Evolutionary conservation across 345 rosid species (phyloP).

Genomic region (Aquilaria sinensis): DNA sequence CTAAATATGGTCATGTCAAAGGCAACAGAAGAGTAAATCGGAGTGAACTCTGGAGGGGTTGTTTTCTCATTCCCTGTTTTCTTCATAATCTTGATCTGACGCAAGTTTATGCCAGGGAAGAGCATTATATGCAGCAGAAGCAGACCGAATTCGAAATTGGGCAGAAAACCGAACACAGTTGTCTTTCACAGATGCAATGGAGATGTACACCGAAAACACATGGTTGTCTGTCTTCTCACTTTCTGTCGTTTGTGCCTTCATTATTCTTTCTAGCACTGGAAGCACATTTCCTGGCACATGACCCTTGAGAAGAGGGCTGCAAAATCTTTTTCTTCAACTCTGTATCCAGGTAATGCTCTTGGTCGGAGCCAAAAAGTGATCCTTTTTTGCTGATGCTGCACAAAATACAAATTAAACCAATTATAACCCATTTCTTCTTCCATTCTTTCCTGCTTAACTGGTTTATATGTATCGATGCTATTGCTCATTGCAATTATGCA

Average conservation of each 20-base stretch:
- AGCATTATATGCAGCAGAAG: slow-evolving; percentile 90
- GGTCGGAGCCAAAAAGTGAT: no score
- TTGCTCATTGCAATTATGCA: no score
- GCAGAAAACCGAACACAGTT: slow-evolving; percentile 79
- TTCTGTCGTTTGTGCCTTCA: slow-evolving; percentile 92
- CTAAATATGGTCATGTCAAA: no score
- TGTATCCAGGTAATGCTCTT: no score
- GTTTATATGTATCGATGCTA: no score
- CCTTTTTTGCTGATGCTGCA: no score
- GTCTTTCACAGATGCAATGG: slow-evolving; percentile 90
- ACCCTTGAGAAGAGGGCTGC: slow-evolving; percentile 3
- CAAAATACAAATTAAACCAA: no score
- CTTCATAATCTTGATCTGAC: background rate
- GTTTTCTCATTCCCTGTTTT: background rate
- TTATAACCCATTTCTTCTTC: no score
- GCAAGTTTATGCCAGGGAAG: slow-evolving; percentile 41
- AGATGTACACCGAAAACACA: slow-evolving; percentile 80
- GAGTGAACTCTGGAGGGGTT: background rate
- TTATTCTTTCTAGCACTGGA: slow-evolving; percentile 60
- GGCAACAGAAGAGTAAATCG: no score
- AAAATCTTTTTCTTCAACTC: no score
- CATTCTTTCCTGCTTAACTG: no score
- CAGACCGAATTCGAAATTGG: slow-evolving; percentile 84
- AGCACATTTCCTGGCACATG: slow-evolving; percentile 55
- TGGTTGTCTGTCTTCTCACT: slow-evolving; percentile 96